Conservation (phyloP, 208 protist species). For the Trypanosoma brucei region DNA sequence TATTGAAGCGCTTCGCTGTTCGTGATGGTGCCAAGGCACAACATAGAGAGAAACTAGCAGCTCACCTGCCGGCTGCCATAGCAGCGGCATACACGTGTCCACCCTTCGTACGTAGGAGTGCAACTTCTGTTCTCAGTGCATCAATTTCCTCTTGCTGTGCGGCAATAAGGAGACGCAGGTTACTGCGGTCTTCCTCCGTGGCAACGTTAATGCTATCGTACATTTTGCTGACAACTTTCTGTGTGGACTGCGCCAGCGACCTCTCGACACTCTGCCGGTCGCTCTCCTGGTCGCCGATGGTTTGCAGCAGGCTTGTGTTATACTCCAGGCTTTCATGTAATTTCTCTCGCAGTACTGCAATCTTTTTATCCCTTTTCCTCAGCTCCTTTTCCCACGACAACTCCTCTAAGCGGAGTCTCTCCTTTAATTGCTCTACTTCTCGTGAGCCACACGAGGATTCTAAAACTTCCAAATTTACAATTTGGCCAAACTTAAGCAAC, state of each 20-base stretch:
- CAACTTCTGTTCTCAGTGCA: conserved; percentile 87
- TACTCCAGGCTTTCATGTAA: conserved; percentile 59
- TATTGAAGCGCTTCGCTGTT: too few species aligned
- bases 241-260: conserved; percentile 63
- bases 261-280: conserved; percentile 76
- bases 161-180: conserved; percentile 81
- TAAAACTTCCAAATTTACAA: conserved; percentile 90
- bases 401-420: conserved; percentile 82
- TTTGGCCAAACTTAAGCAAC: conserved; percentile 93
- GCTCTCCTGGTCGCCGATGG: conserved; percentile 73
- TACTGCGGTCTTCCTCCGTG: conserved; percentile 70
- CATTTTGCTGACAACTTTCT: conserved; percentile 58
- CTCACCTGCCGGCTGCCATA: conserved; percentile 5
- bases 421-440: conserved; percentile 86
- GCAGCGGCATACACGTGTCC: conserved; percentile 86
- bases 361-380: conserved; percentile 56
- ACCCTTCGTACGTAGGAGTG: conserved; percentile 91
- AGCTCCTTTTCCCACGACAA: conserved; percentile 68
- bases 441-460: conserved; percentile 84
- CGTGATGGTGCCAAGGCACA: too few species aligned
- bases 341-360: conserved; percentile 58
- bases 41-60: too few species aligned
- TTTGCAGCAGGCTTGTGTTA: conserved; percentile 87
- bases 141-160: conserved; percentile 92
- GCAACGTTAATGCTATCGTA: conserved; percentile 67